Percentiles rank a stretch among this genome's conserved stretches.
Evolutionary conservation across 371 early-diverging fungal genomes (phyloP).

Genomic region (Batkoa obscura): DNA sequence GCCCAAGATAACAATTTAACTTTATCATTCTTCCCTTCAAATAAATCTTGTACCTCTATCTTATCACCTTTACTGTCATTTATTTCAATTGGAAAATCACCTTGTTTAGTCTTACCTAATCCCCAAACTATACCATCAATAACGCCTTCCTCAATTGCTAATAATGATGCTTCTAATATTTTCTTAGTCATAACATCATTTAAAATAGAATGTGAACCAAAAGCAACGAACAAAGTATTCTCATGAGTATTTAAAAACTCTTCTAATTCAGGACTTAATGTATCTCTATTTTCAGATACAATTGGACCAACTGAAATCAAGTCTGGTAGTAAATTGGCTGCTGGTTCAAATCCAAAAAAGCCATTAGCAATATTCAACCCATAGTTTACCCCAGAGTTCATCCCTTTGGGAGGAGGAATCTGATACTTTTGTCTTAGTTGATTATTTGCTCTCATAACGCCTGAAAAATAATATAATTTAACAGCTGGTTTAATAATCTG

Average conservation of each 20-base stretch:
- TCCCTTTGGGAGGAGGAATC: not conserved
- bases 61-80: too few relatives aligned
- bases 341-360: not conserved
- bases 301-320: not conserved
- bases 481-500: not conserved
- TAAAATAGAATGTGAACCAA: not conserved
- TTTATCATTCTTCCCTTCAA: not conserved
- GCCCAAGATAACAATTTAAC: slow-evolving; percentile 2
- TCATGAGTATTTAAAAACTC: slow-evolving; percentile 1
- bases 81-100: slow-evolving; percentile 1
- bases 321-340: not conserved
- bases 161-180: not conserved
- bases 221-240: not conserved
- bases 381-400: not conserved
- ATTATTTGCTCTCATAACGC: not conserved
- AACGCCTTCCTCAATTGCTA: not conserved
- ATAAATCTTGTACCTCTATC: not conserved
- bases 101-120: not conserved
- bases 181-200: not conserved
- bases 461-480: not conserved
- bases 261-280: not conserved
- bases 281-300: not conserved
- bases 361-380: not conserved
- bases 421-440: not conserved
- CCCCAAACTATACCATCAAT: slow-evolving; percentile 7